Conservation (phyloP, 2,329 filamentous ascomycete genomes). For the Paraphoma sp. region DNA sequence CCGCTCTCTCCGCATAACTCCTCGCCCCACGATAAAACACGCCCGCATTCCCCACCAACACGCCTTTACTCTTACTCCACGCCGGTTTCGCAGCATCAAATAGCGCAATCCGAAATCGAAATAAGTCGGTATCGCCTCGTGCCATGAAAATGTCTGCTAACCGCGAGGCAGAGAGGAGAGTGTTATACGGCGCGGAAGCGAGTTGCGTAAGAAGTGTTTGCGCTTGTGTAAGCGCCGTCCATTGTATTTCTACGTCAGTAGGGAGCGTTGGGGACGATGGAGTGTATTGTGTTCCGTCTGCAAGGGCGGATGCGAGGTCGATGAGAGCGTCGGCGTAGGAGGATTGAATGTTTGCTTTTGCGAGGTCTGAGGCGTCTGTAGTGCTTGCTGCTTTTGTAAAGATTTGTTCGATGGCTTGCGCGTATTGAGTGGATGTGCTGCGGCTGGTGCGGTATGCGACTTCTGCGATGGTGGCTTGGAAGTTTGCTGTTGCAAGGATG, state of each 20-base stretch:
- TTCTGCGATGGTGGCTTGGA: slow-evolving; percentile 63
- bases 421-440: slow-evolving; percentile 61
- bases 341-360: slow-evolving; percentile 60
- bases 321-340: slow-evolving; percentile 64
- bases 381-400: slow-evolving; percentile 46
- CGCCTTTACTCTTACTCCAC: slow-evolving; percentile 40
- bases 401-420: slow-evolving; percentile 45
- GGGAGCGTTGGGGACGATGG: slow-evolving; percentile 16
- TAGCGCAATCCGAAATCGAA: slow-evolving; percentile 40
- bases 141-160: slow-evolving; percentile 42
- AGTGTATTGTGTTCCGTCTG: slow-evolving; percentile 28
- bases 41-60: slow-evolving; percentile 48
- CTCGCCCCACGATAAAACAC: slow-evolving; percentile 46
- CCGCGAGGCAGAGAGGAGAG: slow-evolving; percentile 27
- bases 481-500: slow-evolving; percentile 62
- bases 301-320: slow-evolving; percentile 58
- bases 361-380: slow-evolving; percentile 57
- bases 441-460: slow-evolving; percentile 61
- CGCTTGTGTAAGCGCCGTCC: slow-evolving; percentile 41
- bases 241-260: slow-evolving; percentile 33
- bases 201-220: slow-evolving; percentile 38
- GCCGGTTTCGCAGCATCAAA: slow-evolving; percentile 29
- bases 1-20: slow-evolving; percentile 40
- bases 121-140: slow-evolving; percentile 42
- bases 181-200: slow-evolving; percentile 19